Percentiles rank a stretch among this genome's conserved stretches.
Evolutionary conservation across 192 early-diverging fungal genomes (phyloP).

Genomic region (Backusella psychrophila): DNA sequence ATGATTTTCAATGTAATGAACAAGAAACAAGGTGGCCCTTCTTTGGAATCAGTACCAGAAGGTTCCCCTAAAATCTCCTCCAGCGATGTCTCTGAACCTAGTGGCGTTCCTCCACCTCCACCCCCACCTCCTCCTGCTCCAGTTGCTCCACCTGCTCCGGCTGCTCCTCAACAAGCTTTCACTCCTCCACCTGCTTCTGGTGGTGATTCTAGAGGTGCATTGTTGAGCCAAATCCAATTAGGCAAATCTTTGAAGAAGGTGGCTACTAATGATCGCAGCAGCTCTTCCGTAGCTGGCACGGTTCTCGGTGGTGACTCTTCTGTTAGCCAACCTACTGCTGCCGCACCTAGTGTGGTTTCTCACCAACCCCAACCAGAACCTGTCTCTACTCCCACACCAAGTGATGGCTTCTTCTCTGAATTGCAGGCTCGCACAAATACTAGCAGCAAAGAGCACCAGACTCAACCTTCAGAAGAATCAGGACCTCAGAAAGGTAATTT

Average conservation of each 20-base stretch:
- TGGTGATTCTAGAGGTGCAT: constrained; percentile 44
- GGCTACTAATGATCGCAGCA: constrained; percentile 64
- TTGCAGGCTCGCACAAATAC: constrained; percentile 45
- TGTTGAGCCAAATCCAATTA: constrained; percentile 71
- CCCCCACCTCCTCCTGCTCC: constrained; percentile 5
- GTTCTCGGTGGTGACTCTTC: constrained; percentile 16
- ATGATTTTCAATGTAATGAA: constrained; percentile 31
- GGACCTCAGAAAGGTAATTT: constrained; percentile 12
- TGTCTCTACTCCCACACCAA: constrained; percentile 24
- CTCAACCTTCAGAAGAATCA: not conserved
- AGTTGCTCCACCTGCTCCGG: constrained; percentile 2
- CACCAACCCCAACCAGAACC: not conserved
- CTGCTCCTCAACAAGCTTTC: not conserved
- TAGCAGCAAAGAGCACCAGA: not conserved
- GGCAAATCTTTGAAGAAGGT: constrained; percentile 63
- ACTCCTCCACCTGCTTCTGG: constrained; percentile 4
- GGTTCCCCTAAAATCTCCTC: constrained; percentile 8
- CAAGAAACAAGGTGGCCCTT: constrained; percentile 15
- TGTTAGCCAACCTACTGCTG: not conserved
- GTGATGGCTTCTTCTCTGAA: constrained; percentile 64
- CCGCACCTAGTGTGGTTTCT: not conserved
- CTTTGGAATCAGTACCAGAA: constrained; percentile 12
- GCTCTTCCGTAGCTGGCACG: constrained; percentile 36
- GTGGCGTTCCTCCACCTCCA: not conserved
- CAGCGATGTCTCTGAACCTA: constrained; percentile 1